Evolutionary conservation across 192 early-diverging fungal genomes (phyloP).

Genomic region (Obelidium mucronatum): DNA sequence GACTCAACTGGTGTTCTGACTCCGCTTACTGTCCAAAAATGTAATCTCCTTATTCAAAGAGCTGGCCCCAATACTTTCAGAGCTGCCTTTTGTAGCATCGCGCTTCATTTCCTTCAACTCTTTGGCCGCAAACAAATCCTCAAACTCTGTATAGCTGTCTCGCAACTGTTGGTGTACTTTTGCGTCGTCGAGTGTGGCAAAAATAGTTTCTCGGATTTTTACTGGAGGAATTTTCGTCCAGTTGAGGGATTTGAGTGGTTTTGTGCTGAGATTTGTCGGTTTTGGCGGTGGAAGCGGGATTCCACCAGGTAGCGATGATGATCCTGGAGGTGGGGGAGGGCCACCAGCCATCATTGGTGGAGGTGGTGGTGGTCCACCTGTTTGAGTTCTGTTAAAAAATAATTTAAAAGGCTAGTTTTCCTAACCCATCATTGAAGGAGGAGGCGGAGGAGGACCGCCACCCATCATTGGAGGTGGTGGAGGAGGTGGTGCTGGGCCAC

Average conservation of each 20-base stretch:
- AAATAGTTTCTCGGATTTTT: slow-evolving; percentile 58
- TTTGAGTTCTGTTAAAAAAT: not conserved
- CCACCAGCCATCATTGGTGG: slow-evolving; percentile 19
- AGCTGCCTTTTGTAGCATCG: slow-evolving; percentile 32
- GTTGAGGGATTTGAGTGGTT: slow-evolving; percentile 63
- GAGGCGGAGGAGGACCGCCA: slow-evolving; percentile 43
- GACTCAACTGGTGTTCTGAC: slow-evolving; percentile 47
- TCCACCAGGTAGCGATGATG: not conserved
- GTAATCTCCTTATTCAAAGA: slow-evolving; percentile 46
- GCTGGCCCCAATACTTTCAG: slow-evolving; percentile 38
- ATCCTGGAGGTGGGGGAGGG: slow-evolving; percentile 37
- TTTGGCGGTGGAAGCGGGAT: slow-evolving; percentile 43
- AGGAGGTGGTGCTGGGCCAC: slow-evolving; percentile 27
- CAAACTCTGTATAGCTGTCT: slow-evolving; percentile 55
- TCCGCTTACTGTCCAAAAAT: slow-evolving; percentile 58
- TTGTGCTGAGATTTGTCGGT: slow-evolving; percentile 52
- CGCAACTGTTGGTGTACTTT: slow-evolving; percentile 47
- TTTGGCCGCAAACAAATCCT: slow-evolving; percentile 58
- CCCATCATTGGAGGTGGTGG: slow-evolving; percentile 39
- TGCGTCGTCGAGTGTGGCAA: slow-evolving; percentile 52
- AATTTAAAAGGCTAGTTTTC: too few species aligned
- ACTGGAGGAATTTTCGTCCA: slow-evolving; percentile 61
- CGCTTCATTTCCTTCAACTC: slow-evolving; percentile 41
- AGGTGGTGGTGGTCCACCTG: slow-evolving; percentile 25
- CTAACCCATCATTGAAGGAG: slow-evolving; percentile 33